Evolutionary conservation across 768 basidiomycete genomes (phyloP), one percentile per base, ranked within the genome.

Genomic region (Cystobasidium onofrii): DNA sequence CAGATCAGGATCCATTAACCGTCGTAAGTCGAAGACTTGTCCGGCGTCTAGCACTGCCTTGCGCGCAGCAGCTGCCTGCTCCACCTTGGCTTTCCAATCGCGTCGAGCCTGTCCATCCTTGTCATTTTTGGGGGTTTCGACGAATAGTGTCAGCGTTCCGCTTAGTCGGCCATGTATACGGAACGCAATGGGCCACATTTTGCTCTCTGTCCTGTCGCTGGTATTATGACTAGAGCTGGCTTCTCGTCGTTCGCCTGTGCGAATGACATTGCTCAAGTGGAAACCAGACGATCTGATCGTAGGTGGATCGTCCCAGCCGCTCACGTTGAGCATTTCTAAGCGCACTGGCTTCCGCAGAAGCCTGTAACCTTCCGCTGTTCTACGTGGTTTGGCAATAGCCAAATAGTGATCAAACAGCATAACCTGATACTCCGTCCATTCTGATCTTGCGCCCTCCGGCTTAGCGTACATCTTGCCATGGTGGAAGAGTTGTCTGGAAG

Each of bases 341-440:
- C 95, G 94, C 54, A 98, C 91, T 0, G 95, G 94, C 91, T 95
- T 76, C 23, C 43, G 63, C 15, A 64, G 3, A 25, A 64, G 63
- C n/a, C 63, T 27, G 41, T 41, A 64, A 4, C 6, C 60, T 1
- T 1, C 13, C 1, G 29, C 34, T 25, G 31, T 43, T 4, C 63
- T 31, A 7, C 63, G 63, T 27, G 63, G 18, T 25, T 55, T 60
- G 31, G 69, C 69, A 31, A 17, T 82, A 90, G 81, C 74, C 92
- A 92, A 81, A 78, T 97, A 99, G 78, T 98, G 92, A 81, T 99
- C 96, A 77, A 99, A 96, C 1, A 99, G 83, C 66, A 97, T 84
- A 9, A 95, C 89, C 75, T 88, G 90, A 7, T 95, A 85, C 81
- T 97, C 93, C 54, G 87, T 88, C 91, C 92, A 95, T 50, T 89